Conservation (phyloP, 176 grass and related monocot genomes). For the Echinochloa phyllopogon region DNA sequence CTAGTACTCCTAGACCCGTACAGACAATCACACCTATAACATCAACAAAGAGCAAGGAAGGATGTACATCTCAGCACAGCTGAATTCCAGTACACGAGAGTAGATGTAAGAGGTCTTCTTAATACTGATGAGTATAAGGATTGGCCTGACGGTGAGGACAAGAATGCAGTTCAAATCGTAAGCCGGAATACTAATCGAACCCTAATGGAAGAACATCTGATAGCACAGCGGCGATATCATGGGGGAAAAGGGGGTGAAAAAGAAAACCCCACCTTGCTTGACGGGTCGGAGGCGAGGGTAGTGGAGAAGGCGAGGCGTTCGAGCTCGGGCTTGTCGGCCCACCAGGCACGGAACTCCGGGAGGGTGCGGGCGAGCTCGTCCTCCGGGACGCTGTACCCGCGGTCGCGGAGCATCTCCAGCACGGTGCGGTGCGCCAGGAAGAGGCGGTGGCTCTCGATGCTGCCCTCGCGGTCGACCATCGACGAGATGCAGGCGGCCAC, state of each 20-base stretch:
- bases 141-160: not conserved
- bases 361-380: constrained; percentile 60
- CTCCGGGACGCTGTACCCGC: constrained; percentile 62
- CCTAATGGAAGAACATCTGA: not conserved
- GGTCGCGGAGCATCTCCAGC: constrained; percentile 92
- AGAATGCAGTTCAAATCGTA: not conserved
- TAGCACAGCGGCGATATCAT: not conserved
- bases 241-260: not conserved
- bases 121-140: not conserved
- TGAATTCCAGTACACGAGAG: not conserved
- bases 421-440: constrained; percentile 87
- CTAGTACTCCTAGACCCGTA: not conserved
- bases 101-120: not conserved
- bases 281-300: constrained; percentile 51
- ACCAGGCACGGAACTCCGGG: constrained; percentile 80
- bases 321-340: constrained; percentile 41
- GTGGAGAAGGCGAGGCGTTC: constrained; percentile 63
- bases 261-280: constrained; percentile 56
- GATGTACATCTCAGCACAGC: not conserved
- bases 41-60: not conserved
- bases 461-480: constrained; percentile 62
- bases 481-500: constrained; percentile 55
- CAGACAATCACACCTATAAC: not conserved
- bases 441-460: constrained; percentile 71
- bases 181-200: not conserved